These are phyloP conservation scores for Thyridium curvatum DNA, from an alignment of 2,329 filamentous ascomycete species.

Conservation along the genomic window DNA sequence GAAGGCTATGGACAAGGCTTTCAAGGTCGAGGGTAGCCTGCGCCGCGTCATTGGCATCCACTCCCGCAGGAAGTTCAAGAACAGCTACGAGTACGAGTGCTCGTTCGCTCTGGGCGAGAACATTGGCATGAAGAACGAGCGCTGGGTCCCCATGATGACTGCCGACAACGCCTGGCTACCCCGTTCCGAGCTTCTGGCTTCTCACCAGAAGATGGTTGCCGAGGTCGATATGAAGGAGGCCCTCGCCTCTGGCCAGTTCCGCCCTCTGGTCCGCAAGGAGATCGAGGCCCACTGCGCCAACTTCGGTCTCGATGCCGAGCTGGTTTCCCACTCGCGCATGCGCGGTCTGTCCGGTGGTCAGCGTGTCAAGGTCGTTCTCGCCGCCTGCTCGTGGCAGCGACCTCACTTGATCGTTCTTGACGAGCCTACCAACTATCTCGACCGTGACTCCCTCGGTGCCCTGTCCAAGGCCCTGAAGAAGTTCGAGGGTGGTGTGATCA, in stretches of 20 bases:
- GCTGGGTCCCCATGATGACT: slow-evolving; percentile 96
- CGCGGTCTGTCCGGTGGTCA: slow-evolving; percentile 98
- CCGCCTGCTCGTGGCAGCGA: slow-evolving; percentile 97
- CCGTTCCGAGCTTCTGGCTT: slow-evolving; percentile 85
- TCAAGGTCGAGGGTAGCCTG: slow-evolving; percentile 80
- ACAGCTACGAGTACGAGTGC: slow-evolving; percentile 99
- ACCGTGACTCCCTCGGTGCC: slow-evolving; percentile 97
- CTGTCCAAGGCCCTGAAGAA: slow-evolving; percentile 95
- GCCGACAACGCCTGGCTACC: slow-evolving; percentile 98
- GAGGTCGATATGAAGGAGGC: slow-evolving; percentile 99
- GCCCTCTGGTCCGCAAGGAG: slow-evolving; percentile 83
- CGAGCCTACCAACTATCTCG: slow-evolving; percentile 98
- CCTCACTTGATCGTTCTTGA: slow-evolving; percentile 99
- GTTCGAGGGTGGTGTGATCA: slow-evolving; percentile 99
- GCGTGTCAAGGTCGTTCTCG: slow-evolving; percentile 99
- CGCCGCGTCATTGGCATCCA: slow-evolving; percentile 94
- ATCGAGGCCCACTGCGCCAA: slow-evolving; percentile 95
- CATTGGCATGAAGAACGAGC: slow-evolving; percentile 96
- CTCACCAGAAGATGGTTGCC: slow-evolving; percentile 98
- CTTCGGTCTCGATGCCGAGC: slow-evolving; percentile 96
- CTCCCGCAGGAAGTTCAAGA: slow-evolving; percentile 99
- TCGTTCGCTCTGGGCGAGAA: slow-evolving; percentile 98
- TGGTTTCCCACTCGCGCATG: slow-evolving; percentile 99
- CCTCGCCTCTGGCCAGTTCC: slow-evolving; percentile 78
- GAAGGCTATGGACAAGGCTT: slow-evolving; percentile 99